phyloP scores from a whole-genome alignment of 345 rosid genomes.

The Brassica carinata region DNA sequence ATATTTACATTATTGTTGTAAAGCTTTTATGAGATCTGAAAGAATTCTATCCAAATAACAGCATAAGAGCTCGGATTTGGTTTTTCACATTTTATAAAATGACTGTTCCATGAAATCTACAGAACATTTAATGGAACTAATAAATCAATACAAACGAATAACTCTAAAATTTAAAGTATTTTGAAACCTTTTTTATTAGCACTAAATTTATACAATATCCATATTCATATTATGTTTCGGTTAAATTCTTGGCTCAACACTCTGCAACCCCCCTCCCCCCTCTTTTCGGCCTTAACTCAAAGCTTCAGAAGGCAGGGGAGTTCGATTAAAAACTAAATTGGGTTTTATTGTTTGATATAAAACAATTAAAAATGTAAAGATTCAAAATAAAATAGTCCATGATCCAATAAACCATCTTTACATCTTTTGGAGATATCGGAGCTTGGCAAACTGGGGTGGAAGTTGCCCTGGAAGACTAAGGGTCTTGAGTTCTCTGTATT shows the following conservation, averaged over 20 bases:
- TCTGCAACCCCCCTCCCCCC: too few relatives aligned
- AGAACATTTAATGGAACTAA: background rate
- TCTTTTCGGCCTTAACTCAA: background rate
- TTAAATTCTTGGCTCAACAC: too few relatives aligned
- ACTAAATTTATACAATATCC: too few relatives aligned
- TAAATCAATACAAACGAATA: background rate
- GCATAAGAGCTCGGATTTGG: background rate
- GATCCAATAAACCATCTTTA: background rate
- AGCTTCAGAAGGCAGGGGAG: background rate
- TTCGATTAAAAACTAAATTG: background rate
- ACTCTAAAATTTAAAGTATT: background rate
- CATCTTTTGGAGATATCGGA: background rate
- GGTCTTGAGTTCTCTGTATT: slow-evolving; percentile 2
- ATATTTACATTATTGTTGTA: background rate
- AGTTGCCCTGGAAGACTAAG: slow-evolving; percentile 21
- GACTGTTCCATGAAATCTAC: background rate
- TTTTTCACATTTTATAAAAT: background rate
- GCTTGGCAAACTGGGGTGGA: slow-evolving; percentile 18
- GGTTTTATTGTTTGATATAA: background rate
- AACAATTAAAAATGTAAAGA: background rate
- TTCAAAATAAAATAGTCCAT: too few relatives aligned
- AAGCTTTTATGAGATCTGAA: background rate
- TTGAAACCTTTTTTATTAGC: too few relatives aligned
- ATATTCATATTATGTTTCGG: too few relatives aligned
- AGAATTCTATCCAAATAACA: background rate